Conservation (phyloP, 2,329 filamentous ascomycete species). For the Cadophora sp. region DNA sequence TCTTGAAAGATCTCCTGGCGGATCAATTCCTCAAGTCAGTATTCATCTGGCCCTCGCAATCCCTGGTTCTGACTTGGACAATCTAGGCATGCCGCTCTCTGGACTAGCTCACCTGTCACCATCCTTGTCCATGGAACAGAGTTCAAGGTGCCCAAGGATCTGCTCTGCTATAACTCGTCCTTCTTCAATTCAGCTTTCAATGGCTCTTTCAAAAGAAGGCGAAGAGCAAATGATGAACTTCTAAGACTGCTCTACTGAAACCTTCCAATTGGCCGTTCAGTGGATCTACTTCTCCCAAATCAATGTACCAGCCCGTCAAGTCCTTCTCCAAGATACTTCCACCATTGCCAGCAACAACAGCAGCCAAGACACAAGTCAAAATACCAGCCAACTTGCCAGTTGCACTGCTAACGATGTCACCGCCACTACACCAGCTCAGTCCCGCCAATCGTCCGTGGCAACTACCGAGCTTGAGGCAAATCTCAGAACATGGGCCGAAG, state of each 20-base stretch:
- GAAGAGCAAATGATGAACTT: conserved; percentile 19
- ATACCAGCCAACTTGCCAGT: background rate
- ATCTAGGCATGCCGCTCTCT: conserved; percentile 18
- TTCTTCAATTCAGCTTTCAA: conserved; percentile 28
- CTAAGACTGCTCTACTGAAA: conserved; percentile 11
- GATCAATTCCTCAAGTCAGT: conserved; percentile 18
- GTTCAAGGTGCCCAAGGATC: conserved; percentile 20
- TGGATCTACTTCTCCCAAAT: conserved; percentile 29
- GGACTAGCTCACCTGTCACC: conserved; percentile 11
- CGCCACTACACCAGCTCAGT: background rate
- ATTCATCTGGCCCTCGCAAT: background rate
- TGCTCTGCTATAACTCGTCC: conserved; percentile 21
- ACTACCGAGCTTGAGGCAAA: background rate
- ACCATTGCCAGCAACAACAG: background rate
- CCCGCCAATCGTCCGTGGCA: conserved; percentile 6
- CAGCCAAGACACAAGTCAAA: background rate
- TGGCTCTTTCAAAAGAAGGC: conserved; percentile 12
- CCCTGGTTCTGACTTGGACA: background rate
- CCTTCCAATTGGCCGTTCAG: conserved; percentile 27
- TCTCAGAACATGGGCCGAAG: background rate
- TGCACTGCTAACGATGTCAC: background rate
- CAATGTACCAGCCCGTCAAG: conserved; percentile 38
- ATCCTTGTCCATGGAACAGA: conserved; percentile 21
- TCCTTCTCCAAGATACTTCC: background rate
- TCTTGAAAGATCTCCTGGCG: conserved; percentile 19